Evolutionary conservation across 164 flowering plant species (phyloP).

Genomic region (Malania oleifera): DNA sequence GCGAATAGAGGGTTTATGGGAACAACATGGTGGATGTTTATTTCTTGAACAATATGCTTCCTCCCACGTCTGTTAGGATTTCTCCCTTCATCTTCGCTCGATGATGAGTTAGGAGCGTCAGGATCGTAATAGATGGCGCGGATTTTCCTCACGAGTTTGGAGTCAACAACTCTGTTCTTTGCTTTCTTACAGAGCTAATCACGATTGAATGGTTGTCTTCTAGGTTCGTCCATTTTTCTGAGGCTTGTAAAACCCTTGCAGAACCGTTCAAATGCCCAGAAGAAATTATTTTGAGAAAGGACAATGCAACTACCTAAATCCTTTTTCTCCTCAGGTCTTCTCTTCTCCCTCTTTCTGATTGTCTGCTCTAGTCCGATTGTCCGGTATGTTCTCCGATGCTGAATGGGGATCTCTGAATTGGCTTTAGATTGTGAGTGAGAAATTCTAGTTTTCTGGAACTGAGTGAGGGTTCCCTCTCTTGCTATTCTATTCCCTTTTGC

Average conservation of each 20-base stretch:
- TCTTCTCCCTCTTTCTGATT: too few relatives aligned
- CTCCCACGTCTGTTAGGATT: background rate
- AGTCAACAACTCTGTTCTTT: slow-evolving; percentile 12
- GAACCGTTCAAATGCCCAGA: too few relatives aligned
- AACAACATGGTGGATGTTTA: slow-evolving; percentile 28
- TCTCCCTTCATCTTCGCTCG: slow-evolving; percentile 52
- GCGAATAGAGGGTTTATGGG: background rate
- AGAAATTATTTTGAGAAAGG: too few relatives aligned
- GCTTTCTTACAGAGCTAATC: slow-evolving; percentile 21
- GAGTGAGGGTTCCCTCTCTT: too few relatives aligned
- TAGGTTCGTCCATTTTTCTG: slow-evolving; percentile 30
- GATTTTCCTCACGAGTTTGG: slow-evolving; percentile 37
- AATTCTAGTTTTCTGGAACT: too few relatives aligned
- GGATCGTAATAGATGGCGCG: slow-evolving; percentile 68
- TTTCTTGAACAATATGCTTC: slow-evolving; percentile 44
- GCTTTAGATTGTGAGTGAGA: too few relatives aligned
- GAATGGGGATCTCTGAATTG: too few relatives aligned
- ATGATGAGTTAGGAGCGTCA: slow-evolving; percentile 69
- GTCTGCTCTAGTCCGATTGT: too few relatives aligned
- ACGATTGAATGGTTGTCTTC: slow-evolving; percentile 18
- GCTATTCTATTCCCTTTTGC: too few relatives aligned
- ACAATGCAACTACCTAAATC: background rate
- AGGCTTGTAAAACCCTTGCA: slow-evolving; percentile 15
- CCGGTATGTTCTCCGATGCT: too few relatives aligned
- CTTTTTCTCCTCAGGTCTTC: too few relatives aligned